These are phyloP conservation scores for Nannochloris sp. DNA, from an alignment of 139 green algal genomes.

Conservation along the genomic window DNA sequence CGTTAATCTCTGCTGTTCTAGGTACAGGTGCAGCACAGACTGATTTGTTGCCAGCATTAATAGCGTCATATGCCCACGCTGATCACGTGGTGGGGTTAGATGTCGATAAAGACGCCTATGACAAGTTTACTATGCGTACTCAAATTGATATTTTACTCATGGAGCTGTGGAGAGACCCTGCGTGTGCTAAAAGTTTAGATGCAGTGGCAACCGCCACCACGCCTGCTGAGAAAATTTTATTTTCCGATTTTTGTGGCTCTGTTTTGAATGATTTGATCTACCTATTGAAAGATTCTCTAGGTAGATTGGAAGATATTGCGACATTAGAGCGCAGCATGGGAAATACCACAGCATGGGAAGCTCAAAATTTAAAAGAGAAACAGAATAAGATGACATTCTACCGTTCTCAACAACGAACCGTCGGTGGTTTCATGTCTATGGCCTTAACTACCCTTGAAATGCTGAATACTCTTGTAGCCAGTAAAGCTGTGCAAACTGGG, in stretches of 20 bases:
- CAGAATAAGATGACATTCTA: slow-evolving; percentile 41
- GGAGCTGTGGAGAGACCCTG: slow-evolving; percentile 66
- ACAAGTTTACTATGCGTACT: slow-evolving; percentile 59
- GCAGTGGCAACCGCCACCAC: slow-evolving; percentile 24
- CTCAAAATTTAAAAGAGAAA: slow-evolving; percentile 31
- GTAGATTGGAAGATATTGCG: slow-evolving; percentile 43
- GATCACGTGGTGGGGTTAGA: slow-evolving; percentile 78
- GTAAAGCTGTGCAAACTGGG: slow-evolving; percentile 9
- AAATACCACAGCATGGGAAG: slow-evolving; percentile 47
- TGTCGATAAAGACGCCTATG: slow-evolving; percentile 47
- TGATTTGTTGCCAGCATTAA: slow-evolving; percentile 59
- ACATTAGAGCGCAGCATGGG: slow-evolving; percentile 53
- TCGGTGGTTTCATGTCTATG: slow-evolving; percentile 55
- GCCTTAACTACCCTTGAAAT: slow-evolving; percentile 49
- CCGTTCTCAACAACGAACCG: slow-evolving; percentile 23
- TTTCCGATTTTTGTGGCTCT: slow-evolving; percentile 44
- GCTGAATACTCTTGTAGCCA: slow-evolving; percentile 52
- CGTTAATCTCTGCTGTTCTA: slow-evolving; percentile 62
- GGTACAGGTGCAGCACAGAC: slow-evolving; percentile 36
- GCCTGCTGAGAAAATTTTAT: slow-evolving; percentile 4
- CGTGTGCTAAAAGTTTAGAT: slow-evolving; percentile 36
- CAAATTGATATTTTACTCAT: slow-evolving; percentile 54
- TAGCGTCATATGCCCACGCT: slow-evolving; percentile 57
- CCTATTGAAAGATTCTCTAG: slow-evolving; percentile 55
- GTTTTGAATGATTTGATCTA: slow-evolving; percentile 81